Conservation (phyloP, 2,329 filamentous ascomycete genomes). For the Madurella fahalii region DNA sequence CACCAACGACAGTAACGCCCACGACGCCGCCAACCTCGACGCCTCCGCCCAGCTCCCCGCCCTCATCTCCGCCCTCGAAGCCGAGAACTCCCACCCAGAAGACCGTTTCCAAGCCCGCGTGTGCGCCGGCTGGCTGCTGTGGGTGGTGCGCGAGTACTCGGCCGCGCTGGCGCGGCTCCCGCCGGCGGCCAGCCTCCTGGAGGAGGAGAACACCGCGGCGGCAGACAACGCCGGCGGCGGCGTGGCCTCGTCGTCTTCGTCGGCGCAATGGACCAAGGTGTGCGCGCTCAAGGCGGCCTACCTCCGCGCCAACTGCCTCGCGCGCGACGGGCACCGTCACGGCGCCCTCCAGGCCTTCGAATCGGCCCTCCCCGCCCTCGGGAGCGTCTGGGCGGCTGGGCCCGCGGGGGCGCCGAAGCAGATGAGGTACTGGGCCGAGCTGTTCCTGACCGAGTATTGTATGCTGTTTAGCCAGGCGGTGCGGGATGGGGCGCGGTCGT, state of each 20-base stretch:
- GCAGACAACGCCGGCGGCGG: slow-evolving; percentile 44
- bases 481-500: slow-evolving; percentile 46
- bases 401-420: slow-evolving; percentile 52
- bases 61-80: slow-evolving; percentile 54
- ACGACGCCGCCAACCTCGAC: slow-evolving; percentile 42
- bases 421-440: slow-evolving; percentile 73
- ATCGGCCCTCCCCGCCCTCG: slow-evolving; percentile 61
- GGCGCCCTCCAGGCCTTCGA: slow-evolving; percentile 66
- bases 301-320: slow-evolving; percentile 64
- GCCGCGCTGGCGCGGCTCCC: slow-evolving; percentile 61
- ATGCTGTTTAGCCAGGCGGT: slow-evolving; percentile 61
- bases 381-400: slow-evolving; percentile 47
- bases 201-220: slow-evolving; percentile 45
- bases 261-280: slow-evolving; percentile 69
- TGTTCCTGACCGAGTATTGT: slow-evolving; percentile 70
- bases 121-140: slow-evolving; percentile 82
- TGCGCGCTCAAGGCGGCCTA: slow-evolving; percentile 77
- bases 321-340: slow-evolving; percentile 43
- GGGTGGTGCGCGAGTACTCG: slow-evolving; percentile 66
- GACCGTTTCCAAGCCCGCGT: slow-evolving; percentile 75
- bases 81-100: slow-evolving; percentile 49
- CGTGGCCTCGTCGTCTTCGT: slow-evolving; percentile 39
- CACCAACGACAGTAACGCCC: slow-evolving; percentile 34
- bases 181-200: slow-evolving; percentile 47
- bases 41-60: slow-evolving; percentile 44